Conservation (phyloP, 441 rosid genomes). For the Pelargonium citronellum region DNA sequence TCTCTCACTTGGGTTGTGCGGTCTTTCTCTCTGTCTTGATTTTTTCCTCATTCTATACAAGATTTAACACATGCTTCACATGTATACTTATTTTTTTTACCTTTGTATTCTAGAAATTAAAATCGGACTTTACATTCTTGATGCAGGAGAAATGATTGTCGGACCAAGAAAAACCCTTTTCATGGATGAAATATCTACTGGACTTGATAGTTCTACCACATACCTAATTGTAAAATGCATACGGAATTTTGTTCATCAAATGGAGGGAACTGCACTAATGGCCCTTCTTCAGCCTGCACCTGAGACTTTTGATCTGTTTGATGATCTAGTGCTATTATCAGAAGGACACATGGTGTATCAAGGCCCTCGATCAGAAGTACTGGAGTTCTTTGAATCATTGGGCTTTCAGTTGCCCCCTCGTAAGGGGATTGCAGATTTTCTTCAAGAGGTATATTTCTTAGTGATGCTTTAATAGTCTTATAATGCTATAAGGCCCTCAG, state of each 20-base stretch:
- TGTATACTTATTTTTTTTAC: no score
- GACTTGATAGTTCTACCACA: conserved; percentile 92
- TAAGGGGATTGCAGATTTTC: conserved; percentile 91
- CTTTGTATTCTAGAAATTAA: no score
- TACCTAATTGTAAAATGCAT: conserved; percentile 78
- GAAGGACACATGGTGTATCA: conserved; percentile 80
- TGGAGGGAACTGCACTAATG: conserved; percentile 88
- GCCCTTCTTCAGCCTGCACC: conserved; percentile 97
- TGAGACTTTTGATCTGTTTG: conserved; percentile 85
- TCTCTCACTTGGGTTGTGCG: background rate
- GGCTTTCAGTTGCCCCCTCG: conserved; percentile 73
- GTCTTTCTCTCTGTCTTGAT: background rate
- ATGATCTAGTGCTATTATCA: conserved; percentile 67
- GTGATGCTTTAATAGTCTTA: conserved; percentile 11
- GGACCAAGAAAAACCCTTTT: conserved; percentile 87
- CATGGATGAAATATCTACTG: conserved; percentile 97
- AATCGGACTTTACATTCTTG: background rate
- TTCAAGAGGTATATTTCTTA: conserved; percentile 65
- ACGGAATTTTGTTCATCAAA: conserved; percentile 68
- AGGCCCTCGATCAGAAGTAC: conserved; percentile 71
- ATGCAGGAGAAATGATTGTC: conserved; percentile 85
- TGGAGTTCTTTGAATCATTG: conserved; percentile 79
- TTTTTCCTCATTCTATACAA: background rate
- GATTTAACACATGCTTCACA: no score
- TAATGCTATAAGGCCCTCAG: conserved; percentile 11